These are phyloP conservation scores for Jamesozyma lodderae DNA, from an alignment of 805 yeast genomes.

Conservation along the genomic window DNA sequence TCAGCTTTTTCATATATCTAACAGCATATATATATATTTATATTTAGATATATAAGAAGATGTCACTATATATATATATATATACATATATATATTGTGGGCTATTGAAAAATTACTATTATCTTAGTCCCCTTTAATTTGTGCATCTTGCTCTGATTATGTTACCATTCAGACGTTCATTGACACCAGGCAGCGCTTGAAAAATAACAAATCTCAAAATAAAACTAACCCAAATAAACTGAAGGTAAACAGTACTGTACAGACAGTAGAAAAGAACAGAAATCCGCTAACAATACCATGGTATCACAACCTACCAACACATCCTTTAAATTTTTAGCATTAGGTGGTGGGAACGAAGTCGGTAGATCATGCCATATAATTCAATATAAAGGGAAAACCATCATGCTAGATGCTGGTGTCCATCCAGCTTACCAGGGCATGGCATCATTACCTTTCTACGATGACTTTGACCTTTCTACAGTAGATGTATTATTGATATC, in stretches of 20 bases:
- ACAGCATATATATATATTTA: too few relatives aligned
- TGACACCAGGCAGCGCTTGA: background rate
- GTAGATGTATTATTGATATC: conserved; percentile 82
- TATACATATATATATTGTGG: too few relatives aligned
- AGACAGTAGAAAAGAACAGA: too few relatives aligned
- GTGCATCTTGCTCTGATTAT: too few relatives aligned
- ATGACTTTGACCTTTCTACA: conserved; percentile 81
- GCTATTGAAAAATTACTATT: too few relatives aligned
- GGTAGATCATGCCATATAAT: conserved; percentile 93
- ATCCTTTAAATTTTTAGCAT: conserved; percentile 62
- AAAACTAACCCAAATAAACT: background rate
- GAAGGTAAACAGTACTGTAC: background rate
- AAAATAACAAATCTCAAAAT: background rate
- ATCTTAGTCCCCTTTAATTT: too few relatives aligned
- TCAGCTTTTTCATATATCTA: too few relatives aligned
- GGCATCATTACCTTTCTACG: conserved; percentile 89
- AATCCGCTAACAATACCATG: background rate
- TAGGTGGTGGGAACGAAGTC: conserved; percentile 98
- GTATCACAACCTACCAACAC: conserved; percentile 21
- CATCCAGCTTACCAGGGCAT: conserved; percentile 93
- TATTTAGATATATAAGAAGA: too few relatives aligned
- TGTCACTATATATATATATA: too few relatives aligned
- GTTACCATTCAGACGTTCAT: too few relatives aligned
- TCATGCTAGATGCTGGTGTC: conserved; percentile 96
- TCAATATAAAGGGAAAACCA: conserved; percentile 85